phyloP scores from a whole-genome alignment of 2,329 filamentous ascomycete genomes.

The Colletotrichum limetticola region DNA sequence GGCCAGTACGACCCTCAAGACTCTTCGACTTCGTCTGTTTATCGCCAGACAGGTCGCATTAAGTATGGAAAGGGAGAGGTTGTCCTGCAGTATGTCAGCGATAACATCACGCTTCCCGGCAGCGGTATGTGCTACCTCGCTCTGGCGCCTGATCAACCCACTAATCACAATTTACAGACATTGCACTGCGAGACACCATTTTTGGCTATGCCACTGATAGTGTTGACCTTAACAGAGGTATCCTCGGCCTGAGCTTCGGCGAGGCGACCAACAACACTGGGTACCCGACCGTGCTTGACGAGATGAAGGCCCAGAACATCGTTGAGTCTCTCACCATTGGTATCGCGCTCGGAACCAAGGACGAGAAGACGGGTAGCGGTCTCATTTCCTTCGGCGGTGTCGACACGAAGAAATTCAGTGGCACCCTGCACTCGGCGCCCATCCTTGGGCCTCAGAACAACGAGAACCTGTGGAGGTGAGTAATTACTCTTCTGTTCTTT shows the following conservation, averaged over 20 bases:
- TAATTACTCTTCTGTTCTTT: too few relatives aligned
- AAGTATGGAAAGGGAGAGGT: constrained; percentile 45
- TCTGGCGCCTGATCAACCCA: neutral
- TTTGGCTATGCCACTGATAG: constrained; percentile 45
- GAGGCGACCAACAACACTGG: constrained; percentile 39
- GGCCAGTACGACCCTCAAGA: constrained; percentile 50
- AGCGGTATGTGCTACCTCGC: constrained; percentile 35
- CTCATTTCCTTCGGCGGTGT: constrained; percentile 56
- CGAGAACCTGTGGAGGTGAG: constrained; percentile 39
- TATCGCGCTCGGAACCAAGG: constrained; percentile 45
- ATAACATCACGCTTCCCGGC: constrained; percentile 43
- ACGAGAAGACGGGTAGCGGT: constrained; percentile 40
- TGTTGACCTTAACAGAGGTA: constrained; percentile 43
- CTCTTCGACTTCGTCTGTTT: constrained; percentile 39
- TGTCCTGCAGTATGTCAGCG: constrained; percentile 41
- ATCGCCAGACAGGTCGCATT: constrained; percentile 36
- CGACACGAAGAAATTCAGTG: constrained; percentile 57
- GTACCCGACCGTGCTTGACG: constrained; percentile 44
- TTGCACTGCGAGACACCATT: constrained; percentile 40
- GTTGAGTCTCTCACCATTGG: constrained; percentile 45
- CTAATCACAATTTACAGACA: constrained; percentile 26
- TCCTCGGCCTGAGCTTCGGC: constrained; percentile 46
- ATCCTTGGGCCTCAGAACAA: constrained; percentile 42
- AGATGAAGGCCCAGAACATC: constrained; percentile 41
- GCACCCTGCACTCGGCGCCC: constrained; percentile 43